These are phyloP conservation scores for Emericellopsis cladophorae DNA, from an alignment of 2,329 filamentous ascomycete genomes.

Conservation along the genomic window DNA sequence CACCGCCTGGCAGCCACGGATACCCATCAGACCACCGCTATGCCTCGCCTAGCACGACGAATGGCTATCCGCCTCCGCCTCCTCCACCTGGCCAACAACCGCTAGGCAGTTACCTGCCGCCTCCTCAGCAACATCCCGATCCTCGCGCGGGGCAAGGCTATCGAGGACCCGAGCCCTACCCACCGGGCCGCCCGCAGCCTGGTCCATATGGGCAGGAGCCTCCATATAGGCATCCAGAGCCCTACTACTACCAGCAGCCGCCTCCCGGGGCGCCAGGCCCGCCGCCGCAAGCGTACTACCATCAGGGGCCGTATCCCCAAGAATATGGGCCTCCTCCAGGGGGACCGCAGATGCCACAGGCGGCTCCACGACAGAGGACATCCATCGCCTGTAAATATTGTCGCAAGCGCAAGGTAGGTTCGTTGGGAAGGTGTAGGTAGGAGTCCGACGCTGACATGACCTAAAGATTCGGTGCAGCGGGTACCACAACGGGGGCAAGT, in stretches of 20 bases:
- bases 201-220: conserved; percentile 17
- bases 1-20: conserved; percentile 16
- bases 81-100: conserved; percentile 18
- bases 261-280: conserved; percentile 15
- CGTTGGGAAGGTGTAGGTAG: neutral
- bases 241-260: conserved; percentile 19
- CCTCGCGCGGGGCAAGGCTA: conserved; percentile 18
- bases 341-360: conserved; percentile 28
- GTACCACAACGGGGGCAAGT: conserved; percentile 47
- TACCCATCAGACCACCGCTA: conserved; percentile 23
- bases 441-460: neutral
- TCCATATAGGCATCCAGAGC: conserved; percentile 16
- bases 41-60: conserved; percentile 28
- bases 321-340: conserved; percentile 19
- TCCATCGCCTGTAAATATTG: conserved; percentile 50
- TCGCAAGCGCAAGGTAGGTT: conserved; percentile 43
- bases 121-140: conserved; percentile 22
- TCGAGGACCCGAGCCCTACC: conserved; percentile 25
- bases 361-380: conserved; percentile 43
- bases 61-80: conserved; percentile 30
- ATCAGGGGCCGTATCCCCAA: conserved; percentile 12
- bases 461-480: conserved; percentile 47
- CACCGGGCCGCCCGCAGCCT: conserved; percentile 17
- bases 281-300: conserved; percentile 10
- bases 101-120: conserved; percentile 20